phyloP scores from a whole-genome alignment of 1,284 basidiomycete species.

The Neonothopanus nambi region DNA sequence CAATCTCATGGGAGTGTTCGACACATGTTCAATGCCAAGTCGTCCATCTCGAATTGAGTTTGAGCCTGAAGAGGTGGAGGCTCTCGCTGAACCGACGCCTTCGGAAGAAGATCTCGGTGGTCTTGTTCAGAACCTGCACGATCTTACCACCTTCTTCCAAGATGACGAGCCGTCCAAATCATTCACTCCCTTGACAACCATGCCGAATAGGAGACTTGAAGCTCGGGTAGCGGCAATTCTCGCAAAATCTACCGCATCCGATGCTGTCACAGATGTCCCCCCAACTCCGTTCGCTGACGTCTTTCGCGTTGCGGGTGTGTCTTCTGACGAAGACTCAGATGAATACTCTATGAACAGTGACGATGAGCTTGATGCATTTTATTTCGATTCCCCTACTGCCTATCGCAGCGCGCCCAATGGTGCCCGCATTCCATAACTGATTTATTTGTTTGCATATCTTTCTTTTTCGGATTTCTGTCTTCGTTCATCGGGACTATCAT shows the following conservation, averaged over 20 bases:
- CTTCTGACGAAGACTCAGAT: conserved; percentile 49
- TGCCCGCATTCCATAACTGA: conserved; percentile 19
- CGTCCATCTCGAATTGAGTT: conserved; percentile 74
- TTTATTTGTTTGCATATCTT: background rate
- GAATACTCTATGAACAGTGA: conserved; percentile 51
- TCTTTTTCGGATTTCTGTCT: background rate
- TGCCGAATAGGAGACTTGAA: conserved; percentile 63
- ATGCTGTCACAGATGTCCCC: conserved; percentile 52
- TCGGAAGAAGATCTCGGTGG: conserved; percentile 77
- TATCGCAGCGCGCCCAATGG: conserved; percentile 46
- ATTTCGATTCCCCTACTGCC: conserved; percentile 58
- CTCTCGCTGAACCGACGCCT: conserved; percentile 39
- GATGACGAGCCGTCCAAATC: conserved; percentile 26
- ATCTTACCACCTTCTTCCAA: conserved; percentile 86
- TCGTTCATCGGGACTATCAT: conserved; percentile 3
- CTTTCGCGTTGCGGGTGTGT: conserved; percentile 57
- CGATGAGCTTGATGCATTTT: conserved; percentile 67
- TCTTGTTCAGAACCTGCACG: conserved; percentile 84
- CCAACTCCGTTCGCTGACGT: conserved; percentile 79
- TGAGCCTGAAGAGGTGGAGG: conserved; percentile 53
- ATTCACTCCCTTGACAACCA: conserved; percentile 20
- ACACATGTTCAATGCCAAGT: conserved; percentile 76
- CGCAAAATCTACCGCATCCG: conserved; percentile 64
- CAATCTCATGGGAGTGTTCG: conserved; percentile 83
- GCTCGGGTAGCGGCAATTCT: conserved; percentile 79